phyloP scores from a whole-genome alignment of 1,284 basidiomycete species.

The Rhodotorula sp. region DNA sequence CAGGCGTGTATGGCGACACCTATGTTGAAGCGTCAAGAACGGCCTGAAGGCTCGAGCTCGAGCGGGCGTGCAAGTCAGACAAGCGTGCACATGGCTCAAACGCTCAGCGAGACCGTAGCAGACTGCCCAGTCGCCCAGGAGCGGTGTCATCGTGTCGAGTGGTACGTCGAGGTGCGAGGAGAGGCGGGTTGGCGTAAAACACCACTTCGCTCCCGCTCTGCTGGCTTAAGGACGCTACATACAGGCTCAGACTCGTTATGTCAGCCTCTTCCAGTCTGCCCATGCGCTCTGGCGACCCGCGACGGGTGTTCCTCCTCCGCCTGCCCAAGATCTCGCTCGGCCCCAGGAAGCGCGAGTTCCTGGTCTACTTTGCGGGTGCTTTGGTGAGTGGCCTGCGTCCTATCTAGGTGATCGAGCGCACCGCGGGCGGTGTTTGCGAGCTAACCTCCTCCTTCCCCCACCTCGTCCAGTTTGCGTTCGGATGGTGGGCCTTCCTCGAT shows the following conservation, averaged over 20 bases:
- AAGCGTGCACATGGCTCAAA: no score
- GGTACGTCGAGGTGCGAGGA: no score
- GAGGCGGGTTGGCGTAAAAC: not conserved
- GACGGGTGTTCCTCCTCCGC: slow-evolving; percentile 42
- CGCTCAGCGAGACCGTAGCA: no score
- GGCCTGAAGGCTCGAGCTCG: no score
- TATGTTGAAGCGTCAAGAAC: no score
- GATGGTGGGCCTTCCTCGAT: slow-evolving; percentile 94
- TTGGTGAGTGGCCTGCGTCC: slow-evolving; percentile 61
- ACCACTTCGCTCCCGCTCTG: not conserved
- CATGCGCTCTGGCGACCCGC: slow-evolving; percentile 33
- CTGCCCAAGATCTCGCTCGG: slow-evolving; percentile 41
- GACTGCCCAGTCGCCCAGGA: no score
- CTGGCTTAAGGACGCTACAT: not conserved
- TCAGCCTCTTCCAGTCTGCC: slow-evolving; percentile 9
- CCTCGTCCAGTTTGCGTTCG: slow-evolving; percentile 72
- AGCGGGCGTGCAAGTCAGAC: no score
- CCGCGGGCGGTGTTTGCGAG: no score
- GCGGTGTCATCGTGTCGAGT: no score
- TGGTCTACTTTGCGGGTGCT: slow-evolving; percentile 87
- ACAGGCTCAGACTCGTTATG: not conserved
- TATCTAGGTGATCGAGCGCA: no score
- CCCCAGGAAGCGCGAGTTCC: slow-evolving; percentile 64
- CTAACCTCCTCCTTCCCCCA: not conserved
- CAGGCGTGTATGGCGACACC: no score